phyloP scores from a whole-genome alignment of 2,329 filamentous ascomycete species.

The Zymoseptoria passerinii region DNA sequence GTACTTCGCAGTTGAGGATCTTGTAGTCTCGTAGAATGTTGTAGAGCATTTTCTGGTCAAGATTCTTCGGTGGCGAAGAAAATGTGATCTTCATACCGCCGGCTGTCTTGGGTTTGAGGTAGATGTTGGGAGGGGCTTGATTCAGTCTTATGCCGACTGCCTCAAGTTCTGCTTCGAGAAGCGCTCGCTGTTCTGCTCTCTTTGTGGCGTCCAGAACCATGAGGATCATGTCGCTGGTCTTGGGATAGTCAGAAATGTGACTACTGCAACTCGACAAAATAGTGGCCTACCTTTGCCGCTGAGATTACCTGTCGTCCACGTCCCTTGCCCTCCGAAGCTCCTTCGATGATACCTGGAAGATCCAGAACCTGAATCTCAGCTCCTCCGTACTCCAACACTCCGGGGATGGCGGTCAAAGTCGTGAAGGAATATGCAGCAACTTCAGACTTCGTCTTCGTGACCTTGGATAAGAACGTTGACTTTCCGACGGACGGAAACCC shows the following conservation, averaged over 20 bases:
- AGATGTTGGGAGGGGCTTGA: slow-evolving; percentile 92
- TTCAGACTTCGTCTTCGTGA: slow-evolving; percentile 95
- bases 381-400: slow-evolving; percentile 93
- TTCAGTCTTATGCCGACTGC: slow-evolving; percentile 92
- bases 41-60: slow-evolving; percentile 97
- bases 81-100: slow-evolving; percentile 99
- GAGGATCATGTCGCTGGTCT: slow-evolving; percentile 88
- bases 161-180: slow-evolving; percentile 87
- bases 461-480: slow-evolving; percentile 96
- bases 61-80: slow-evolving; percentile 72
- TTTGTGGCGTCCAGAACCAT: slow-evolving; percentile 98
- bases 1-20: slow-evolving; percentile 92
- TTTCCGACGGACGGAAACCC: slow-evolving; percentile 99
- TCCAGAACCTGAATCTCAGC: slow-evolving; percentile 97
- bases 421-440: slow-evolving; percentile 97
- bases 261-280: not conserved
- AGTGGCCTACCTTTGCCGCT: slow-evolving; percentile 64
- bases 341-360: slow-evolving; percentile 96
- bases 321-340: slow-evolving; percentile 90
- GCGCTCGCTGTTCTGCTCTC: slow-evolving; percentile 79
- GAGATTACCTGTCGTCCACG: slow-evolving; percentile 93
- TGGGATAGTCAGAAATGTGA: slow-evolving; percentile 4
- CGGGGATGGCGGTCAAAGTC: slow-evolving; percentile 91
- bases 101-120: slow-evolving; percentile 89
- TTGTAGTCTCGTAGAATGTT: slow-evolving; percentile 98